A percentile compares a stretch with the other conserved stretches of the same genome.
These are phyloP conservation scores for Cryptosporidium muris DNA, from an alignment of 169 alveolate genomes.

Conservation along the genomic window DNA sequence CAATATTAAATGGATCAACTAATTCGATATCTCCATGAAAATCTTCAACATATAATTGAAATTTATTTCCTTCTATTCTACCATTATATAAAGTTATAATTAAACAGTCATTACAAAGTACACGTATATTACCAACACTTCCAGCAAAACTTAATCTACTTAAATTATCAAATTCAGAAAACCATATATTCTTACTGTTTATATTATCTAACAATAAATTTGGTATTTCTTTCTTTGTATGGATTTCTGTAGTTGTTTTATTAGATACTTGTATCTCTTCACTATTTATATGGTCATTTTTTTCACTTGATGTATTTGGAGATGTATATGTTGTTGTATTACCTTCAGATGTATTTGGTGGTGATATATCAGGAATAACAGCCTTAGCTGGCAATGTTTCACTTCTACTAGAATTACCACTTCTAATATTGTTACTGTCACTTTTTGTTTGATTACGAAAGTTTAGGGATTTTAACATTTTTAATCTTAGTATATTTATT, in stretches of 20 bases:
- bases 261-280: too few species aligned
- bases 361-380: too few species aligned
- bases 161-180: constrained; percentile 24
- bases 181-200: constrained; percentile 7
- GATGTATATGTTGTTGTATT: too few species aligned
- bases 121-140: constrained; percentile 40
- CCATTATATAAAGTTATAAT: constrained; percentile 38
- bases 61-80: constrained; percentile 17
- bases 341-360: too few species aligned
- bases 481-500: too few species aligned
- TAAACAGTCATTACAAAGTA: constrained; percentile 22
- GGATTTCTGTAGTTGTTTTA: too few species aligned
- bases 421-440: constrained; percentile 4
- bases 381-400: too few species aligned
- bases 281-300: too few species aligned
- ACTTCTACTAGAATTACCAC: too few species aligned
- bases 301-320: too few species aligned
- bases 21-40: constrained; percentile 19
- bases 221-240: too few species aligned
- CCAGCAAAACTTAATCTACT: constrained; percentile 22
- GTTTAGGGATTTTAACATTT: constrained; percentile 10
- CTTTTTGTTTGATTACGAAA: constrained; percentile 40
- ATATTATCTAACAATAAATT: too few species aligned
- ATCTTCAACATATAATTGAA: constrained; percentile 6
- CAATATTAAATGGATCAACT: constrained; percentile 1